These are phyloP conservation scores for Anacardium occidentale DNA, from an alignment of 345 rosid genomes.

Conservation along the genomic window DNA sequence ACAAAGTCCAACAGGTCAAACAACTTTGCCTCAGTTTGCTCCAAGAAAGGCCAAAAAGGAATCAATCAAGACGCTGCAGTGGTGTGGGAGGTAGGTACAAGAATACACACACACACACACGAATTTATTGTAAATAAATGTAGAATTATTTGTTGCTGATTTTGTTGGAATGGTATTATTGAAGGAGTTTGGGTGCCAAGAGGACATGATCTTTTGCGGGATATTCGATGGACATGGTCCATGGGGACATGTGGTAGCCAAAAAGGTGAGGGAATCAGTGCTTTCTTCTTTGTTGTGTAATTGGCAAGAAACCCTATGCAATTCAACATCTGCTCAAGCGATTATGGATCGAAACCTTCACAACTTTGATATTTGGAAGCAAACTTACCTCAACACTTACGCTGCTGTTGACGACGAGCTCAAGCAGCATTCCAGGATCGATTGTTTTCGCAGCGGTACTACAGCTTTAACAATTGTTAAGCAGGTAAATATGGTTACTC, in stretches of 20 bases:
- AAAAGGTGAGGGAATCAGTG: constrained; percentile 51
- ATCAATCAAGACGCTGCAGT: constrained; percentile 73
- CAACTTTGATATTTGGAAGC: constrained; percentile 68
- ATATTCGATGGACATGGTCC: constrained; percentile 96
- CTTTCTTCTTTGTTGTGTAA: constrained; percentile 66
- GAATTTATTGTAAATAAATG: no score
- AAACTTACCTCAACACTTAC: constrained; percentile 62
- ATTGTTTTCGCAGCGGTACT: constrained; percentile 69
- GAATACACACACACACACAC: no score
- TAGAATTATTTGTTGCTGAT: neutral
- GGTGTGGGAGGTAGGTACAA: constrained; percentile 93
- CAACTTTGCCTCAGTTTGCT: constrained; percentile 60
- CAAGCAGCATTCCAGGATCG: constrained; percentile 53
- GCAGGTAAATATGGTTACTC: constrained; percentile 62
- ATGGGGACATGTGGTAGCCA: constrained; percentile 82
- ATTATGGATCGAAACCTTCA: constrained; percentile 25
- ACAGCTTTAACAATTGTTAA: constrained; percentile 75
- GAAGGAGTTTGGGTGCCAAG: constrained; percentile 87
- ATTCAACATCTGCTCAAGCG: constrained; percentile 35
- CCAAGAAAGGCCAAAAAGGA: constrained; percentile 81
- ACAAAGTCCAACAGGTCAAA: constrained; percentile 46
- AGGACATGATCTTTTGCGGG: constrained; percentile 80
- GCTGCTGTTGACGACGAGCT: constrained; percentile 73
- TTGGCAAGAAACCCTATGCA: constrained; percentile 65
- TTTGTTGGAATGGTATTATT: neutral